phyloP scores from a whole-genome alignment of 345 rosid genomes.

The Rhodamnia rubescens region DNA sequence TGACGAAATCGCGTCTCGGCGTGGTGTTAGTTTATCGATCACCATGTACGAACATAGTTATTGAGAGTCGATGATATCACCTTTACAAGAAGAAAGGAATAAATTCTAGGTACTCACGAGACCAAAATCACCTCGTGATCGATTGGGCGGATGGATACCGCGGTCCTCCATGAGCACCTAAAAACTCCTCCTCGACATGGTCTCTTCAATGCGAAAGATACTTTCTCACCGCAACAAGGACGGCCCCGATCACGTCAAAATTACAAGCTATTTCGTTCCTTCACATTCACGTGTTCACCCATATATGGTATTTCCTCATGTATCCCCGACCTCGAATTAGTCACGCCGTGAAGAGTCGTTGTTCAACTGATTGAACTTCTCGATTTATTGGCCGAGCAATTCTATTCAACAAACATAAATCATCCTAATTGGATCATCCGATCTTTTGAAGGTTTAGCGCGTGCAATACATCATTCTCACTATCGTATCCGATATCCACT shows the following conservation, averaged over 20 bases:
- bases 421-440: accelerated
- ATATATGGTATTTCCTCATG: neutral
- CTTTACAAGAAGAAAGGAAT: neutral
- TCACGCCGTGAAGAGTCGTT: neutral
- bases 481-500: accelerated
- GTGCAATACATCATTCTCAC: accelerated
- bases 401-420: neutral
- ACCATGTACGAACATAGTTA: neutral
- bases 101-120: neutral
- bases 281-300: neutral
- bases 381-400: neutral
- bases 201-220: neutral
- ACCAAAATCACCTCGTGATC: neutral
- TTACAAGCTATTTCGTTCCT: neutral
- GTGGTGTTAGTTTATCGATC: neutral
- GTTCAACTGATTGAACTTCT: neutral
- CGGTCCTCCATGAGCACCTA: neutral
- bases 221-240: neutral
- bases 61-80: neutral
- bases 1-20: neutral
- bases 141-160: neutral
- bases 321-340: too few species aligned
- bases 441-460: neutral
- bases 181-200: neutral
- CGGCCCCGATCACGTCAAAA: neutral